Conservation (phyloP, 345 rosid genomes). For the Lumnitzera littorea region DNA sequence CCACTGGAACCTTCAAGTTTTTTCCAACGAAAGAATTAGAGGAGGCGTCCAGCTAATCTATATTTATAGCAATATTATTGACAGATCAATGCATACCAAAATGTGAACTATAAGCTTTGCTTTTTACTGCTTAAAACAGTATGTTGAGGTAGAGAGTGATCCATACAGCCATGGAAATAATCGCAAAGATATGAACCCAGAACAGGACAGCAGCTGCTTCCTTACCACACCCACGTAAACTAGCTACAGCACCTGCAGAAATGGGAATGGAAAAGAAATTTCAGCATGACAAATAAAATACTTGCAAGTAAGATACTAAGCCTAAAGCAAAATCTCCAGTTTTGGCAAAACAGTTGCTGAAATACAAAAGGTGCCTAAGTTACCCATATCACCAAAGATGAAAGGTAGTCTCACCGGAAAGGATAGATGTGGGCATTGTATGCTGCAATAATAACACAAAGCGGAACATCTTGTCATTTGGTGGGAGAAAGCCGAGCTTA, state of each 20-base stretch:
- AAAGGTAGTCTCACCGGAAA: conserved; percentile 46
- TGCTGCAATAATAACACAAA: conserved; percentile 92
- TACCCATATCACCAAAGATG: background rate
- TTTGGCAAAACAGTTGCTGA: no score
- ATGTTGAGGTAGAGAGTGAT: conserved; percentile 74
- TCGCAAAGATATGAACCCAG: conserved; percentile 96
- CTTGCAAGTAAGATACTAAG: background rate
- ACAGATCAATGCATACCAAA: no score
- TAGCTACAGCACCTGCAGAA: conserved; percentile 80
- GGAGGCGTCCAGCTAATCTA: no score
- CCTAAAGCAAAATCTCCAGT: no score
- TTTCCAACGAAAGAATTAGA: no score
- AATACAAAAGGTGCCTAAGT: no score
- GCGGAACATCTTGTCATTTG: conserved; percentile 86
- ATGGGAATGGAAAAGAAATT: background rate
- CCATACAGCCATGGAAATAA: conserved; percentile 96
- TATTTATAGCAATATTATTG: no score
- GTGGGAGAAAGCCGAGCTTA: conserved; percentile 95
- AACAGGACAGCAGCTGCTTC: conserved; percentile 95
- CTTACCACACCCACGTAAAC: conserved; percentile 89
- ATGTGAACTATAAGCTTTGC: no score
- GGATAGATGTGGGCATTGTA: conserved; percentile 96
- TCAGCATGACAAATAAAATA: background rate
- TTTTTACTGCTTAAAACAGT: conserved; percentile 39
- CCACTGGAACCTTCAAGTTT: no score